phyloP scores from a whole-genome alignment of 306 rosid genomes.

The Pterocarpus santalinus region DNA sequence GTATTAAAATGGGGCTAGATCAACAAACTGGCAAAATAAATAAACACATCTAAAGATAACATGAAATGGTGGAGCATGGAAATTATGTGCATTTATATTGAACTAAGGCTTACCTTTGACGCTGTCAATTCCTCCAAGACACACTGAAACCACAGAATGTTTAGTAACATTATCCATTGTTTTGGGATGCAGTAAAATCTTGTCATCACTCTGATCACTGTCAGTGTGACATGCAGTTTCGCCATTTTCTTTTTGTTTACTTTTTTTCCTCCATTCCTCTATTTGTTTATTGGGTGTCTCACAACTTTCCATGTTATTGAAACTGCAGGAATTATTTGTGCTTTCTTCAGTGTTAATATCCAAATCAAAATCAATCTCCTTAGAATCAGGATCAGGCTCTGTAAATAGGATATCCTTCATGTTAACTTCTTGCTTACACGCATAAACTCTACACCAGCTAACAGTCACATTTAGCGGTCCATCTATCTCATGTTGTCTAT shows the following conservation, averaged over 20 bases:
- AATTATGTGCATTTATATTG: neutral
- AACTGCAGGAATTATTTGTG: neutral
- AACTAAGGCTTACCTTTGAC: conserved; percentile 29
- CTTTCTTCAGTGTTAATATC: conserved; percentile 1
- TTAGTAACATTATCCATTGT: neutral
- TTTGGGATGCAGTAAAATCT: conserved; percentile 1
- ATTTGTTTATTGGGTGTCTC: neutral
- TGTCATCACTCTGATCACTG: conserved; percentile 7
- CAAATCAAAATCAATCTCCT: conserved; percentile 9
- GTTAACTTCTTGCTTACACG: conserved; percentile 25
- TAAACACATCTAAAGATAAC: neutral
- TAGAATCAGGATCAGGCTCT: conserved; percentile 42
- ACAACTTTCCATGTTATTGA: neutral
- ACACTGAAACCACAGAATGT: neutral
- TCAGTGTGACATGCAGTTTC: neutral
- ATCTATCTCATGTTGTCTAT: neutral
- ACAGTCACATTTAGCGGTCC: conserved; percentile 43
- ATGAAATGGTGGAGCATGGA: neutral
- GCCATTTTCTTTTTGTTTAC: neutral
- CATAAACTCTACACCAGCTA: conserved; percentile 49
- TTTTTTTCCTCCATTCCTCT: neutral
- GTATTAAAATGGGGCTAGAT: neutral
- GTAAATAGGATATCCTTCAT: conserved; percentile 27
- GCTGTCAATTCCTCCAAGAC: neutral
- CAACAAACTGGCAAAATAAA: neutral